Base-by-base conservation (phyloP, 2,329 filamentous ascomycete species). In the Hymenoscyphus linearis region DNA sequence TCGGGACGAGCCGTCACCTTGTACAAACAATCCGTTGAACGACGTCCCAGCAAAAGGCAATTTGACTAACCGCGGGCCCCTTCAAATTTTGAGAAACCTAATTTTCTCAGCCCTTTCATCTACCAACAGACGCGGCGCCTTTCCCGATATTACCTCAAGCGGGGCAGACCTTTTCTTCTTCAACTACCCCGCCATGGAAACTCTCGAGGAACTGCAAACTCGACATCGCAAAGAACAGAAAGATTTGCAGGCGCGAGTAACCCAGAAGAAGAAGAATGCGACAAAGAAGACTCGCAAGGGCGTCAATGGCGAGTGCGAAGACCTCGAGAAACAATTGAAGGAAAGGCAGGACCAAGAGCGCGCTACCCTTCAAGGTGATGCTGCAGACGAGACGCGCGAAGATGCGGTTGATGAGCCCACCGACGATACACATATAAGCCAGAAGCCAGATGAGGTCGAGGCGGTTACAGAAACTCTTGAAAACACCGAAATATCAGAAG, bases 201-300 rank as follows among this genome's bases (percentile, higher is more conserved):
- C 80, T 10, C 85, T 95, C 76, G 93, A 97, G 63, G 86, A 90
- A 64, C 78, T 95, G 60, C 87, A 91, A 69, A 79, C 86, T 40
- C 88, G 87, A 54, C 95, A 99, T 74, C 87, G 91, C 70, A 95
- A 91, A 75, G 93, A 99, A 77, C 86, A 89, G 74, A 88, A 87
- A 68, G 93, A 98, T 64, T 82, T 99, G 27, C 90, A 96, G 74
- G 83, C 85, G 57, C 87, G 88, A 62, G 86, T 96, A 71, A 97
- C 91, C 4, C 92, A 89, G 77, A 98, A 97, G 82, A 99, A 97
- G 81, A 98, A 97, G 80, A 88, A 90, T 68, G 93, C 95, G 16
- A 96, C 89, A 54, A 99, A 98, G 77, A 91, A 86, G 85, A 93
- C 82, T 68, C 85, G 79, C 70, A 91, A 88, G 73, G 86, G 87